Percentiles rank a stretch among this genome's conserved stretches.
Conservation (phyloP, 2,329 filamentous ascomycete species). For the Penicillium sp. region DNA sequence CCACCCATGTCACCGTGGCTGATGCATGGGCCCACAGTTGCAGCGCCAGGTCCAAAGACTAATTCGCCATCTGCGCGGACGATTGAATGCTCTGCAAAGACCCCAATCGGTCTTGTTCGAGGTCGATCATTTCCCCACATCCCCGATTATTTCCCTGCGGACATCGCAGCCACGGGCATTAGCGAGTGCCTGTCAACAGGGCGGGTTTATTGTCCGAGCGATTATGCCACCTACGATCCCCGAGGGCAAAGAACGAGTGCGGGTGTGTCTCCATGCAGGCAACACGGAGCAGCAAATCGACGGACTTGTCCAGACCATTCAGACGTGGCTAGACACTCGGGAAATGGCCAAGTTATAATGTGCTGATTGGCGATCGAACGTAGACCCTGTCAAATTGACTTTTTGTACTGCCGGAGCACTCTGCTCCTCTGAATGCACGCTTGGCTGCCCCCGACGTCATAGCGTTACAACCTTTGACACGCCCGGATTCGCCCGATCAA, state of each 20-base stretch:
- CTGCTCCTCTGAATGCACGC: constrained; percentile 12
- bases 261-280: constrained; percentile 62
- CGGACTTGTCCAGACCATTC: constrained; percentile 46
- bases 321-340: constrained; percentile 41
- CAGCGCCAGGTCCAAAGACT: constrained; percentile 45
- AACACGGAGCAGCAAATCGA: constrained; percentile 57
- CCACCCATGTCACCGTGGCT: neutral
- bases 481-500: constrained; percentile 12
- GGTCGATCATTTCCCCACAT: constrained; percentile 44
- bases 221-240: constrained; percentile 66
- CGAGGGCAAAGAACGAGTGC: constrained; percentile 55
- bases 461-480: constrained; percentile 18
- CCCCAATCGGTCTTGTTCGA: constrained; percentile 30
- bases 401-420: constrained; percentile 13
- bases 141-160: constrained; percentile 60
- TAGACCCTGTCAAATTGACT: neutral
- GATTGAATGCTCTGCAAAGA: constrained; percentile 38
- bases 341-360: constrained; percentile 7
- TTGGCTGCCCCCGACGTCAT: constrained; percentile 24
- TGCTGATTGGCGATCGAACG: too few relatives aligned
- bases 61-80: constrained; percentile 43
- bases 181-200: constrained; percentile 54
- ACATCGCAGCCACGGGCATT: constrained; percentile 54
- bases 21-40: constrained; percentile 24
- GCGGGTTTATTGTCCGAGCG: constrained; percentile 56